Evolutionary conservation across 768 basidiomycete genomes (phyloP).

Genomic region (Russula lepida): DNA sequence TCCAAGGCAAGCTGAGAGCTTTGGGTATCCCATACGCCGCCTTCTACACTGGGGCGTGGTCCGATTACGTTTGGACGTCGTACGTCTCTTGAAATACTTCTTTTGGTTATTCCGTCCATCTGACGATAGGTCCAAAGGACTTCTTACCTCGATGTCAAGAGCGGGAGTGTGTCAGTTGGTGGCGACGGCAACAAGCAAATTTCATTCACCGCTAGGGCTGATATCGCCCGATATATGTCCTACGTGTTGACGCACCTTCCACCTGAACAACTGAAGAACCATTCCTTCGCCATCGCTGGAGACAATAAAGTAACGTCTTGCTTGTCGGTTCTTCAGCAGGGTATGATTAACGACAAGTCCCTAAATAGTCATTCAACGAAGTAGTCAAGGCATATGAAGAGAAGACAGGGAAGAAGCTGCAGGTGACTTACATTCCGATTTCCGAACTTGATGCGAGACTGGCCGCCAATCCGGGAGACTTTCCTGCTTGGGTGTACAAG

Average conservation of each 20-base stretch:
- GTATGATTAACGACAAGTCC: not conserved
- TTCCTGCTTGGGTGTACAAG: conserved; percentile 4
- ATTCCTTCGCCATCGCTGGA: not conserved
- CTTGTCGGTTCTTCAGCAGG: not conserved
- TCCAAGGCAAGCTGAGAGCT: not conserved
- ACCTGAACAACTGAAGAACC: not conserved
- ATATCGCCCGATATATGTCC: not conserved
- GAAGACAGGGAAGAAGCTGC: conserved; percentile 19
- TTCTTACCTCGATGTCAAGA: conserved; percentile 4
- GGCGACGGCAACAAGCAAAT: conserved; percentile 20
- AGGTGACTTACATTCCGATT: conserved; percentile 16
- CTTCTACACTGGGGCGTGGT: conserved; percentile 17
- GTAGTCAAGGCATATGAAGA: conserved; percentile 18
- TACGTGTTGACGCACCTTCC: not conserved
- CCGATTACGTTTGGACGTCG: not conserved
- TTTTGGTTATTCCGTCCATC: not conserved
- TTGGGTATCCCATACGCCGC: not conserved
- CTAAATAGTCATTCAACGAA: conserved; percentile 13
- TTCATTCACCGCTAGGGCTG: conserved; percentile 15
- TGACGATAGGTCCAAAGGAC: not conserved
- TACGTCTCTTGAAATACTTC: not conserved
- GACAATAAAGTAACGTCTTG: not conserved
- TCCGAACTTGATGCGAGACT: conserved; percentile 13
- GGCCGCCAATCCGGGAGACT: conserved; percentile 13
- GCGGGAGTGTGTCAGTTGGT: conserved; percentile 15